These are phyloP conservation scores for Mycena albidolilacea DNA, from an alignment of 768 basidiomycete species.

Conservation along the genomic window DNA sequence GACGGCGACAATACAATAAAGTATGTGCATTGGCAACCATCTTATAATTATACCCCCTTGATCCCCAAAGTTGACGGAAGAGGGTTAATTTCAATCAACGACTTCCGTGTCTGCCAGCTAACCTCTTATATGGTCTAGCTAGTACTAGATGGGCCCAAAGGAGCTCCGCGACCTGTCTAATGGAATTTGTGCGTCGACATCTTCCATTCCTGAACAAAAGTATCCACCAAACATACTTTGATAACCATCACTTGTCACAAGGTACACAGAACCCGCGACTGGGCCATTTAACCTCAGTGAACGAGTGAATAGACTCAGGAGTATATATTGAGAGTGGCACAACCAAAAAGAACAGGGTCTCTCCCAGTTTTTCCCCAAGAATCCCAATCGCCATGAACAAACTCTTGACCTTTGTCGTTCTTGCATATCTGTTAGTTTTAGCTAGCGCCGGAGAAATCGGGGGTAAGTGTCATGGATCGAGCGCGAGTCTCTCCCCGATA, in stretches of 20 bases:
- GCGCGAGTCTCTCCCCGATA: constrained; percentile 6
- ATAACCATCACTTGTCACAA: constrained; percentile 11
- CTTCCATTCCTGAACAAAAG: constrained; percentile 2
- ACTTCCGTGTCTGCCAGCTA: constrained; percentile 16
- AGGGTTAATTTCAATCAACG: constrained; percentile 15
- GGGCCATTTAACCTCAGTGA: constrained; percentile 22
- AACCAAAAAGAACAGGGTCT: constrained; percentile 11
- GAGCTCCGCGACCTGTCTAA: background rate
- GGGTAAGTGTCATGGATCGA: constrained; percentile 16
- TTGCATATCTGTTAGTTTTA: constrained; percentile 14
- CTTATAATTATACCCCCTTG: constrained; percentile 8
- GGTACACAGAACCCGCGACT: constrained; percentile 9
- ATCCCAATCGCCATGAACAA: constrained; percentile 16
- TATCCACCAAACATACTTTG: constrained; percentile 4
- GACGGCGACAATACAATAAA: background rate
- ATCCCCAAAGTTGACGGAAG: constrained; percentile 15
- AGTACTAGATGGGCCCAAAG: constrained; percentile 2
- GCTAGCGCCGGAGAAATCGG: constrained; percentile 8
- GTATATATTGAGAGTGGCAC: constrained; percentile 15
- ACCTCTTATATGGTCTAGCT: constrained; percentile 7
- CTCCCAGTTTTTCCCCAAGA: constrained; percentile 10
- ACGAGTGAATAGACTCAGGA: constrained; percentile 12
- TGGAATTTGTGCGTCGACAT: background rate
- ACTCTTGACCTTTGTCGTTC: constrained; percentile 16
- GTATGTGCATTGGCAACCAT: constrained; percentile 5